These are phyloP conservation scores for Iberis pinnata DNA, from an alignment of 345 rosid genomes.

Conservation along the genomic window DNA sequence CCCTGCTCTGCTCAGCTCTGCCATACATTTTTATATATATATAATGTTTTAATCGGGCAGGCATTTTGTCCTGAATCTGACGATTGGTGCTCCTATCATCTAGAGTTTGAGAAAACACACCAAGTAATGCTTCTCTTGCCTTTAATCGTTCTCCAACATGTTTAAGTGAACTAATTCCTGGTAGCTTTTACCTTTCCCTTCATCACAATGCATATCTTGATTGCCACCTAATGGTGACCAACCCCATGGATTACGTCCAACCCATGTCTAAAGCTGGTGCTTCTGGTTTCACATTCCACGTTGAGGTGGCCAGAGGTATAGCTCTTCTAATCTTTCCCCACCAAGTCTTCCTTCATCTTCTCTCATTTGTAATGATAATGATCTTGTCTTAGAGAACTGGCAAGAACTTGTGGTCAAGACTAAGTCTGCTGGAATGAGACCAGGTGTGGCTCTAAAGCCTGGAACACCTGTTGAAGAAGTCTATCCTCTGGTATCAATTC, in stretches of 20 bases:
- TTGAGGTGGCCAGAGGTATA: conserved; percentile 72
- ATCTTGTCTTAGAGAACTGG: conserved; percentile 60
- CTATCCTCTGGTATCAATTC: conserved; percentile 59
- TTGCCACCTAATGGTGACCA: conserved; percentile 91
- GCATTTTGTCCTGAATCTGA: conserved; percentile 86
- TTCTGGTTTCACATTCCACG: conserved; percentile 93
- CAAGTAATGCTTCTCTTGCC: conserved; percentile 33
- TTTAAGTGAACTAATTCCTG: not conserved
- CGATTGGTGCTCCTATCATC: conserved; percentile 82
- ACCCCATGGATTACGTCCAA: conserved; percentile 83
- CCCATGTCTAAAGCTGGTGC: conserved; percentile 77
- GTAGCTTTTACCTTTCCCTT: no score
- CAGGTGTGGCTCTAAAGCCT: conserved; percentile 78
- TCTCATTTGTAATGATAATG: not conserved
- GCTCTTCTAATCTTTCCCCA: no score
- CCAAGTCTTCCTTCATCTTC: no score
- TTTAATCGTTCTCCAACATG: not conserved
- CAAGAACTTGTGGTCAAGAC: conserved; percentile 56
- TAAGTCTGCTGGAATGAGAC: conserved; percentile 80
- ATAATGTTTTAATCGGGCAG: conserved; percentile 29
- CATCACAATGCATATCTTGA: conserved; percentile 71
- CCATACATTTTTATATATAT: no score
- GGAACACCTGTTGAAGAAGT: conserved; percentile 79
- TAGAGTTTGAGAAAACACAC: conserved; percentile 90
- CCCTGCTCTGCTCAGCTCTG: no score